phyloP scores from a whole-genome alignment of 2,329 filamentous ascomycete species.

The Coniochaeta hoffmannii region DNA sequence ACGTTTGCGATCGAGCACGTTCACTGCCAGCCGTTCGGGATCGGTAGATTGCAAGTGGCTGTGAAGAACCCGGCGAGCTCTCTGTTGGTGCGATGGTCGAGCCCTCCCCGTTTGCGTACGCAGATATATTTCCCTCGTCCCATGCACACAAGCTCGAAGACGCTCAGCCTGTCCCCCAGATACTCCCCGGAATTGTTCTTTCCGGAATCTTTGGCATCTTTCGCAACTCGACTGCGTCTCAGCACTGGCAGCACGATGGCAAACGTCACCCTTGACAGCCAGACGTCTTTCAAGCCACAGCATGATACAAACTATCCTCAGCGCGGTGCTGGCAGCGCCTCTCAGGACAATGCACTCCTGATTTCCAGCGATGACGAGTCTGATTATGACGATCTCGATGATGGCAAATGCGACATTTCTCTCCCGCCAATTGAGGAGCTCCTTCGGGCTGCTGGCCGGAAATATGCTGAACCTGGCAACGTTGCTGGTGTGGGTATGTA shows the following conservation, averaged over 20 bases:
- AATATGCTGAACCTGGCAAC: background rate
- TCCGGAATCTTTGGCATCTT: constrained; percentile 6
- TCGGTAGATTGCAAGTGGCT: background rate
- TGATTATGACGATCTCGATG: background rate
- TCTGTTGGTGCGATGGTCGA: constrained; percentile 8
- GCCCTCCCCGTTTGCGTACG: constrained; percentile 7
- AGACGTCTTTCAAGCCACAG: no score
- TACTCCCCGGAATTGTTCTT: constrained; percentile 5
- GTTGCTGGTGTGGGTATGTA: background rate
- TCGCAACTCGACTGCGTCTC: background rate
- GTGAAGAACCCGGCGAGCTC: constrained; percentile 1
- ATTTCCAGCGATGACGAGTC: constrained; percentile 1
- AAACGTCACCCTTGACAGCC: no score
- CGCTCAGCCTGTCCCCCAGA: constrained; percentile 8
- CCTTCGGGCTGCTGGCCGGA: background rate
- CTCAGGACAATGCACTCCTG: background rate
- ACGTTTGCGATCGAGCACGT: background rate
- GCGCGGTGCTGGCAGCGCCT: no score
- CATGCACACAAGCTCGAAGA: constrained; percentile 3
- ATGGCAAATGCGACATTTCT: background rate
- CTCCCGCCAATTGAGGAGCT: background rate
- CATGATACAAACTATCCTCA: no score
- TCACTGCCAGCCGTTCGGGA: background rate
- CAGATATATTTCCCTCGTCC: constrained; percentile 10
- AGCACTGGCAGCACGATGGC: background rate